Conservation (phyloP, 140 eudicot species). For the Cichorium intybus region DNA sequence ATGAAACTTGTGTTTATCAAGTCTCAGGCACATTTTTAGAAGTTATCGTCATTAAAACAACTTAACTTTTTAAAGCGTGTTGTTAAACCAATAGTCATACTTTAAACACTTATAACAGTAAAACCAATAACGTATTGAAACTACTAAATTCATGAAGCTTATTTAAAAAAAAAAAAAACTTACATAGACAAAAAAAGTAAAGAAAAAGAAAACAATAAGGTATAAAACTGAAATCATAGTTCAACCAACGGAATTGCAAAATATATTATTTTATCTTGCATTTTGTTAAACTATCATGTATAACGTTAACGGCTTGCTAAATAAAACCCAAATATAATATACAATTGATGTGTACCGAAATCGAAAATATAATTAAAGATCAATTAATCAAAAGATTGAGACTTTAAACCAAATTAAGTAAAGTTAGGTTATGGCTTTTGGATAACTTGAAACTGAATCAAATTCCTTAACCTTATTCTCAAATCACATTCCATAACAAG, state of each 20-base stretch:
- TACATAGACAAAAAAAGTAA: no score
- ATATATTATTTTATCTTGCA: not conserved
- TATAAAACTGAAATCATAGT: no score
- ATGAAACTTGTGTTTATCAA: not conserved
- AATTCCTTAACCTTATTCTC: slow-evolving; percentile 37
- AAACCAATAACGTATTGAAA: no score
- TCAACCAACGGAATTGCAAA: no score
- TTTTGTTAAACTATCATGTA: not conserved
- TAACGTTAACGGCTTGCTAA: not conserved
- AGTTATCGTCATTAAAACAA: not conserved
- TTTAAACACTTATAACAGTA: no score
- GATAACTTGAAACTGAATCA: slow-evolving; percentile 27
- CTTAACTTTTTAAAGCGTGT: not conserved
- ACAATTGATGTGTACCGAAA: not conserved
- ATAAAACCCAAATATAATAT: no score
- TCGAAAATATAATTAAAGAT: not conserved
- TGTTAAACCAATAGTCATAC: not conserved
- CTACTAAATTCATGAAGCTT: no score
- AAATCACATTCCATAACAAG: slow-evolving; percentile 26
- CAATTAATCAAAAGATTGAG: slow-evolving; percentile 1
- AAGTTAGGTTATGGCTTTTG: slow-evolving; percentile 23
- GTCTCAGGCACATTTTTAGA: not conserved
- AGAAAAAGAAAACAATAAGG: no score
- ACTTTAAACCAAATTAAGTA: not conserved
- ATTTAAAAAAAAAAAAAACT: no score